Conservation (phyloP, 129 eudicot species). For the Scalesia atractyloides region DNA sequence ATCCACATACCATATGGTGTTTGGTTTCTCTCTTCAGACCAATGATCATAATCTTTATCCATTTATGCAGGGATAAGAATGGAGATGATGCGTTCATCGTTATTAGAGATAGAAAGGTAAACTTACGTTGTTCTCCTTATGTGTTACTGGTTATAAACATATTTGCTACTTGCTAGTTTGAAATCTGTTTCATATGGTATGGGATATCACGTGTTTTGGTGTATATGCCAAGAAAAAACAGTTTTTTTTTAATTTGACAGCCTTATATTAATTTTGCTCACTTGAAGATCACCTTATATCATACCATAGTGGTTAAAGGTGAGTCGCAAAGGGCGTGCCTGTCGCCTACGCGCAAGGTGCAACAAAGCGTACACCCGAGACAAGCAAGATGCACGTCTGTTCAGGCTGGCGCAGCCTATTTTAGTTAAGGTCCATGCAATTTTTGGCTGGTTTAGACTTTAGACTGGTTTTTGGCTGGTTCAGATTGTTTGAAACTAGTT, state of each 20-base stretch:
- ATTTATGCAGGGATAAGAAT: conserved; percentile 44
- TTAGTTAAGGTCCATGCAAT: too few relatives aligned
- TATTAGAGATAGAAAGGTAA: conserved; percentile 65
- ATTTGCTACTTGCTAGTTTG: background rate
- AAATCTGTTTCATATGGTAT: background rate
- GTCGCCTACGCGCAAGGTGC: too few relatives aligned
- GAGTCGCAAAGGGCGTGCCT: too few relatives aligned
- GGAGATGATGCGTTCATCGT: conserved; percentile 44
- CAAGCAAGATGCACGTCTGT: too few relatives aligned
- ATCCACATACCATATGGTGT: conserved; percentile 29
- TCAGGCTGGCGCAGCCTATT: too few relatives aligned
- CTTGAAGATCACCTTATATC: conserved; percentile 3
- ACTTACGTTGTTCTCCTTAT: background rate
- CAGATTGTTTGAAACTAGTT: too few relatives aligned
- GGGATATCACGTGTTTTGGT: background rate
- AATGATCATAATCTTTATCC: conserved; percentile 14
- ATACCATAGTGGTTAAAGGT: too few relatives aligned
- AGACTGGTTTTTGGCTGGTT: too few relatives aligned
- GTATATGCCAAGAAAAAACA: background rate
- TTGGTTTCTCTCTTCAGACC: conserved; percentile 14
- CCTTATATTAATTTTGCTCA: background rate
- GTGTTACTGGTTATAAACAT: background rate
- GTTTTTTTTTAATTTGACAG: background rate
- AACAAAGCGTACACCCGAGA: too few relatives aligned
- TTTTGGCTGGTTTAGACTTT: too few relatives aligned